Evolutionary conservation across 768 basidiomycete genomes (phyloP).

Genomic region (Xerocomus brunneocitrinus): DNA sequence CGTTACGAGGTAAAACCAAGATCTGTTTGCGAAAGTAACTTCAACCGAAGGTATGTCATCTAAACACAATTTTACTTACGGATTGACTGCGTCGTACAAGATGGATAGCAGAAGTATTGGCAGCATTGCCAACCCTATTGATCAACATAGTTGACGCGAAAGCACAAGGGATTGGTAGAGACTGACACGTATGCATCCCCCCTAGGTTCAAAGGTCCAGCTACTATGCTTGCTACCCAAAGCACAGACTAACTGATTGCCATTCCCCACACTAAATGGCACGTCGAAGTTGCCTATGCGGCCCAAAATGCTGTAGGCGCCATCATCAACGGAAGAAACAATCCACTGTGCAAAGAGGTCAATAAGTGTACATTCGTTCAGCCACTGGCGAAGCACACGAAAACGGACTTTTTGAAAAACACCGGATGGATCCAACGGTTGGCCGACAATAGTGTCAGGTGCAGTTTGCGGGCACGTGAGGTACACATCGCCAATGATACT

Average conservation of each 20-base stretch:
- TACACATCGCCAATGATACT: background rate
- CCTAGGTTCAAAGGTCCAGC: background rate
- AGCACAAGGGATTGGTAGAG: background rate
- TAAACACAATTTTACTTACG: background rate
- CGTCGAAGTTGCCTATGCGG: background rate
- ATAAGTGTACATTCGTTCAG: background rate
- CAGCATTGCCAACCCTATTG: background rate
- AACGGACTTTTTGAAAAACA: background rate
- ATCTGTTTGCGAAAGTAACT: background rate
- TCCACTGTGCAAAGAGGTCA: background rate
- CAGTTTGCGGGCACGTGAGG: background rate
- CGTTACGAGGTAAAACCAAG: background rate
- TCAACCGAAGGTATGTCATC: background rate
- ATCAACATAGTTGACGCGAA: too few relatives aligned
- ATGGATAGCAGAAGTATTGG: background rate
- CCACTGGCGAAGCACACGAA: background rate
- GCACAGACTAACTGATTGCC: background rate
- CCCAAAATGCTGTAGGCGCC: background rate
- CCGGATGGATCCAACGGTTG: background rate
- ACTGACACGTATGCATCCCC: background rate
- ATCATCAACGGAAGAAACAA: background rate
- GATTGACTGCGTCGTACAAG: background rate
- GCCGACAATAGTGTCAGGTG: background rate
- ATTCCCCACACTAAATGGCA: background rate
- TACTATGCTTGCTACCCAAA: background rate